phyloP scores from a whole-genome alignment of 306 rosid genomes.

The Urtica urens region DNA sequence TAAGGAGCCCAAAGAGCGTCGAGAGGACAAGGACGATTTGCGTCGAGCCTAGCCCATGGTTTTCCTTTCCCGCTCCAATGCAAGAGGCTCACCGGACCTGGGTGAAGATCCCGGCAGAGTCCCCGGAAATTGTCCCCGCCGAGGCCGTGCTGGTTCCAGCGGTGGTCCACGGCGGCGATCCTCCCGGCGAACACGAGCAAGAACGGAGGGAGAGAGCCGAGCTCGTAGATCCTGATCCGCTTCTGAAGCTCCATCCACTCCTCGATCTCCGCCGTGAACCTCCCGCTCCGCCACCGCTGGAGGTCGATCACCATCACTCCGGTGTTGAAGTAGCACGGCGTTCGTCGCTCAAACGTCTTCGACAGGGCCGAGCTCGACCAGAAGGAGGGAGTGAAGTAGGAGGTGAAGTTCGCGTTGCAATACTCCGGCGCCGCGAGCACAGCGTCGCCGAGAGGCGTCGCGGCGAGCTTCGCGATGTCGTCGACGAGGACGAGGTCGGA shows the following conservation, averaged over 20 bases:
- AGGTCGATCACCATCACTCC: constrained; percentile 93
- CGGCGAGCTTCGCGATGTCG: constrained; percentile 64
- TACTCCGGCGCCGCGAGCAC: constrained; percentile 80
- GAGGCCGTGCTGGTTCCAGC: constrained; percentile 89
- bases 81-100: constrained; percentile 76
- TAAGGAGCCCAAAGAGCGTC: constrained; percentile 96
- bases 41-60: constrained; percentile 85
- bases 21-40: constrained; percentile 73
- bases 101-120: constrained; percentile 69
- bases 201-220: constrained; percentile 79
- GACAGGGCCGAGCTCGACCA: constrained; percentile 82
- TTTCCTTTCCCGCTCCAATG: constrained; percentile 99
- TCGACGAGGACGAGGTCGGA: constrained; percentile 82
- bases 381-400: constrained; percentile 54
- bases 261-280: constrained; percentile 50
- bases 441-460: constrained; percentile 22
- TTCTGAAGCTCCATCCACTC: constrained; percentile 93
- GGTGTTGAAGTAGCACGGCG: constrained; percentile 72
- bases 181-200: constrained; percentile 67
- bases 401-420: constrained; percentile 83
- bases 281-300: constrained; percentile 54
- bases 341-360: constrained; percentile 38
- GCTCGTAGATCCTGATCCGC: constrained; percentile 59
- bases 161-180: constrained; percentile 59
- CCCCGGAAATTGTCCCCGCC: constrained; percentile 78